Base-by-base conservation (phyloP, 305 asterid genomes). In the Lippia alba region DNA sequence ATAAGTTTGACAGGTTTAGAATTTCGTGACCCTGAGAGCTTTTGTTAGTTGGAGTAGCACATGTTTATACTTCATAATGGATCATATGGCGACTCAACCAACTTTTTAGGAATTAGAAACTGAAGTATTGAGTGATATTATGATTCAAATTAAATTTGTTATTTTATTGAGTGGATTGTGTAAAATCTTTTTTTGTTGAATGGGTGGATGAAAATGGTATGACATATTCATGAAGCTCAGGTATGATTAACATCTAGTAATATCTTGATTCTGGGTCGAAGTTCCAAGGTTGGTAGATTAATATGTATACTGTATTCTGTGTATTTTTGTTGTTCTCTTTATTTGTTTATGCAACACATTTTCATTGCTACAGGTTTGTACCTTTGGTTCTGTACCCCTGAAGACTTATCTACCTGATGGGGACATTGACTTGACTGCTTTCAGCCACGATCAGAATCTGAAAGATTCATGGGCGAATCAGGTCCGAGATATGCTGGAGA, bases 391-490 rank as follows among this genome's bases (percentile, higher is more conserved):
- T 71, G 99, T 94, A 62, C 99, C 99, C 46, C 80, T 94, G 96
- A 94, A 94, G 86, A 94, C 99, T 66, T 94, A 94, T 78, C 91
- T 94, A 60, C 99, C 99, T 61, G 99, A 94, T 75, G 99, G 99
- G 6, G 99, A 94, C 82, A 94, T 94, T 45, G 99, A 94, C 81
- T 79, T 94, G 86, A 91, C 99, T 74, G 96, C 91, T 81, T 91
- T 94, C 87, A 89, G 96, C 73, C 82, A 87, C 16, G 86, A 89
- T 75, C 93, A 74, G 61, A 88, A 56, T 78, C 49, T 86, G 81
- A 94, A 94, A 78, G 96, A 91, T 68, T 74, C 91, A 61, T 94
- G 99, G 99, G 97, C 99, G 75, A 85, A 86, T 80, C 96, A 84
- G 78, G 97, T 91, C 54, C 89, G 93, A n/a, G 97, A 94, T 80